A percentile compares a stretch with the other conserved stretches of the same genome.
Conservation (phyloP, 169 alveolate species). For the Plasmodium billcollinsi region DNA sequence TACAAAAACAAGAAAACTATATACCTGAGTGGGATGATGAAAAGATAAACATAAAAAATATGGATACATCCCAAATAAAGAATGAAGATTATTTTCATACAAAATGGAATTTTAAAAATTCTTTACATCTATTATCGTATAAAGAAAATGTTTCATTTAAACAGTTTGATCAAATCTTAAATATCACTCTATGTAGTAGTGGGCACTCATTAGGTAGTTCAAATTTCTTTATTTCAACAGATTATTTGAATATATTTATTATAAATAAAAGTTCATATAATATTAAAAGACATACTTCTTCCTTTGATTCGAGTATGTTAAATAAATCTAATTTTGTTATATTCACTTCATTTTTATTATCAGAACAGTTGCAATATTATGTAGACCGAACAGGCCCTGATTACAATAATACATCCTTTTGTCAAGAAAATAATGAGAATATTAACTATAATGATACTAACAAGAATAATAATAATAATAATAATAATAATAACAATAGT, state of each 20-base stretch:
- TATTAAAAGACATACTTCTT: constrained; percentile 47
- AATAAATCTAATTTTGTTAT: constrained; percentile 43
- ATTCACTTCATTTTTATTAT: constrained; percentile 23
- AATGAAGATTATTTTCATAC: constrained; percentile 44
- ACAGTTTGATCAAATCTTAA: constrained; percentile 26
- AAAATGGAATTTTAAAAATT: constrained; percentile 34
- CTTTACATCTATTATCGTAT: constrained; percentile 67
- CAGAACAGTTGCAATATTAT: neutral
- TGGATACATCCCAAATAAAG: neutral
- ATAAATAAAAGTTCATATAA: constrained; percentile 62
- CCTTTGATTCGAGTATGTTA: constrained; percentile 28
- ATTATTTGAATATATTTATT: constrained; percentile 31
- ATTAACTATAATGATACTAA: no score
- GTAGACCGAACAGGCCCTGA: no score
- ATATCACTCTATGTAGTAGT: constrained; percentile 47
- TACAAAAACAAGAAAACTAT: constrained; percentile 55
- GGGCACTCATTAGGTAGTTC: constrained; percentile 69
- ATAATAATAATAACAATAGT: no score
- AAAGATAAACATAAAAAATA: neutral
- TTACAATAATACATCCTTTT: no score
- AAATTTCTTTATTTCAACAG: constrained; percentile 33
- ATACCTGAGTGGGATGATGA: constrained; percentile 58
- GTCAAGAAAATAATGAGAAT: no score
- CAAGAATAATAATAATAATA: neutral
- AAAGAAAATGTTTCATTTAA: constrained; percentile 57